Evolutionary conservation across 805 yeast genomes (phyloP), one percentile per base, ranked within the genome.

Genomic region (Ogataea methanolica): DNA sequence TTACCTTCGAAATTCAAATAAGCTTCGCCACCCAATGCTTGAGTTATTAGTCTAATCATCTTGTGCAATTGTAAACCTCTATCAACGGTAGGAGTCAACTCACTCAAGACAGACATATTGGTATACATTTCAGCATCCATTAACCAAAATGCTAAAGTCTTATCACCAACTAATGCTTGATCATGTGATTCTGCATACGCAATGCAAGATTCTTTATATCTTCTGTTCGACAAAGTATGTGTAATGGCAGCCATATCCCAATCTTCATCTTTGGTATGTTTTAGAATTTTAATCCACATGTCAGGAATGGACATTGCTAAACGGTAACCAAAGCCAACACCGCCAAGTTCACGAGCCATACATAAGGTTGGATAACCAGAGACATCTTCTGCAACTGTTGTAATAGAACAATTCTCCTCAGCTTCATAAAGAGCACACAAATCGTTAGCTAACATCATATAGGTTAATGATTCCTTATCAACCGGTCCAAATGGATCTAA

Each of bases 51-150:
- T 54, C 99, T 77, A 52, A 92, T 94, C 80, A 94, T 68, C 65
- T 92, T 92, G 70, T 92, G 99, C 52, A 92, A 73, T 17, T 96
- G 82, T 39, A 94, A 69, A 34, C 99, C 99, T 54, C 99, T 80
- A 59, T 90, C 96, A 53, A 92, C 75, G 12, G 84, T 78, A 4
- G 87, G 85, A 1, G 96, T 85, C 44, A 85, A 71, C 45, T 83
- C 87, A 1, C 88, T 71, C 40, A 91, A 61, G 2, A 74, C 74
- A 15, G 95, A 84, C 99, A 92, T 92, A 68, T 90, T 83, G 34
- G 97, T 92, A 68, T 92, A 92, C 98, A 92, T 91, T 56, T 91
- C 96, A 53, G 92, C 90, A 69, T 92, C 99, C 98, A 92, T 92
- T 48, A 92, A 75, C 99, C 99, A 94, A 63, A 92, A 92, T 0